phyloP scores from a whole-genome alignment of 1,284 basidiomycete genomes.

The Inonotus hispidus region DNA sequence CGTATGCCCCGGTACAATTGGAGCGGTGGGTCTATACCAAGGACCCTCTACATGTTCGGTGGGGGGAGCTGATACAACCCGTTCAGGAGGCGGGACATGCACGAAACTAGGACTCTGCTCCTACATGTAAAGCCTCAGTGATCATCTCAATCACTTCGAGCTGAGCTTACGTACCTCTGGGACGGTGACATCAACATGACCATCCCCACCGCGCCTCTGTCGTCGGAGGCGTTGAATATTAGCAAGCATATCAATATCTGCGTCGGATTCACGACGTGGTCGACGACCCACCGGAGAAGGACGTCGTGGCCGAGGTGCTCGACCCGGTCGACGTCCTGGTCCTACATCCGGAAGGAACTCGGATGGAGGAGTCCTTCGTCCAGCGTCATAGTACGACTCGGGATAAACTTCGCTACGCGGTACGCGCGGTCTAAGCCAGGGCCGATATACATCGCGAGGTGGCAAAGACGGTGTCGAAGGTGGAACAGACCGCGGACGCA shows the following conservation, averaged over 20 bases:
- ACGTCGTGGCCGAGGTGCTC: not conserved
- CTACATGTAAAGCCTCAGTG: not conserved
- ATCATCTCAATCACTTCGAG: not conserved
- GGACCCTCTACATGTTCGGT: too few species aligned
- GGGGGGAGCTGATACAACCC: not conserved
- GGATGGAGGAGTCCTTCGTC: not conserved
- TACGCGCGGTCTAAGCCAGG: not conserved
- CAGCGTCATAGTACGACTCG: not conserved
- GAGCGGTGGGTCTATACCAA: not conserved
- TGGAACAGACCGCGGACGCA: conserved; percentile 13
- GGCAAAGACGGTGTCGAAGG: not conserved
- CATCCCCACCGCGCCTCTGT: conserved; percentile 4
- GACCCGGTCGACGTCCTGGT: not conserved
- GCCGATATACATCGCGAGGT: not conserved
- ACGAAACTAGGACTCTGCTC: not conserved
- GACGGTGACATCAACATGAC: conserved; percentile 5
- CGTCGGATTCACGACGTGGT: not conserved
- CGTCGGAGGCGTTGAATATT: conserved; percentile 1
- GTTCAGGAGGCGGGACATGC: conserved; percentile 2
- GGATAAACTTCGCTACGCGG: not conserved
- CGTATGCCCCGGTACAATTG: not conserved
- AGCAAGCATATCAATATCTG: conserved; percentile 15
- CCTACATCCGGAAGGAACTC: not conserved
- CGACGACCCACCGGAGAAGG: not conserved
- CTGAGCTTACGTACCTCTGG: not conserved